phyloP scores from a whole-genome alignment of 2,329 filamentous ascomycete species.

The Colletotrichum gloeosporioides region DNA sequence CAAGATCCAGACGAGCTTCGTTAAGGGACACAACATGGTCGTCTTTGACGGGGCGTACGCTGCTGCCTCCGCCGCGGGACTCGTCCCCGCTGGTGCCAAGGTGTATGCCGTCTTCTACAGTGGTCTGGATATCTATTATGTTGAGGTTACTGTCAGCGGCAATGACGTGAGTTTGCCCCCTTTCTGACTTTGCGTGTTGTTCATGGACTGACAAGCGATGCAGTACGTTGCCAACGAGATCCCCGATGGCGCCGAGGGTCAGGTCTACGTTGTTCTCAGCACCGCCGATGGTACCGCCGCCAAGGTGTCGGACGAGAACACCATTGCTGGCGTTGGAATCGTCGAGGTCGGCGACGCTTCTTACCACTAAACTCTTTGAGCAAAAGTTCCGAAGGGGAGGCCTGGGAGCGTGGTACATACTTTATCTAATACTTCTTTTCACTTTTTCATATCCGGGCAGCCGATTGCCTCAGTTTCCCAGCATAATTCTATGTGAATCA shows the following conservation, averaged over 20 bases:
- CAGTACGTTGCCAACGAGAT: constrained; percentile 27
- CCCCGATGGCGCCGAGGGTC: constrained; percentile 36
- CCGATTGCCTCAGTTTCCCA: neutral
- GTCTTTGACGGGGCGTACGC: constrained; percentile 29
- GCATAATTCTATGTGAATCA: neutral
- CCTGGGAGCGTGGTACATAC: neutral
- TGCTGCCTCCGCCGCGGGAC: constrained; percentile 16
- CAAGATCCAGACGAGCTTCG: constrained; percentile 38
- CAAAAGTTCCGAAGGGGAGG: neutral
- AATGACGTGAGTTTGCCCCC: constrained; percentile 24
- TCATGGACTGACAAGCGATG: constrained; percentile 18
- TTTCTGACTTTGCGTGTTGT: constrained; percentile 1
- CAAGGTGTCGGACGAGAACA: constrained; percentile 39
- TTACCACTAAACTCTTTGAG: neutral
- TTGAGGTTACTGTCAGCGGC: neutral
- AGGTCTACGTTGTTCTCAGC: constrained; percentile 44
- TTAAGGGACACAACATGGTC: constrained; percentile 24
- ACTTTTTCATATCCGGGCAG: neutral
- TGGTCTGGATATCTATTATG: constrained; percentile 27
- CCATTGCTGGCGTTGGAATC: constrained; percentile 41
- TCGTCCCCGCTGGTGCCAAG: neutral
- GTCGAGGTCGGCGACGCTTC: constrained; percentile 28
- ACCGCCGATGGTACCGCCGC: constrained; percentile 35
- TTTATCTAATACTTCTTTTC: neutral
- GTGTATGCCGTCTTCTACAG: constrained; percentile 40